A percentile compares a stretch with the other conserved stretches of the same genome.
Evolutionary conservation across 108 stramenopile species (phyloP).

Genomic region (Skeletonema costatum): DNA sequence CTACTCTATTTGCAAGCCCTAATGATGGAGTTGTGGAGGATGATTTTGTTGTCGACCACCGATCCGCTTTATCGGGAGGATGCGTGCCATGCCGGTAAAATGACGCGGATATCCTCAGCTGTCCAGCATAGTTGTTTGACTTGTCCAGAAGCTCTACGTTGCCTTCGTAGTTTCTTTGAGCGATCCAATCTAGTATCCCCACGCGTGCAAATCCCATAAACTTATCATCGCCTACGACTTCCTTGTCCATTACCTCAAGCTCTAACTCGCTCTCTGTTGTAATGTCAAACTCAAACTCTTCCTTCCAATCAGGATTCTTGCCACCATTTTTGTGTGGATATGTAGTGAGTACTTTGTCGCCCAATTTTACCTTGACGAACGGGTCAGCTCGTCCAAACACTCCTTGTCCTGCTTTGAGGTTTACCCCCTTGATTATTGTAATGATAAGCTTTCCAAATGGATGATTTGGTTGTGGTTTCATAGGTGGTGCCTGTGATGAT

Average conservation of each 20-base stretch:
- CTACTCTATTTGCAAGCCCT: background rate
- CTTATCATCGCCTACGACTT: constrained; percentile 80
- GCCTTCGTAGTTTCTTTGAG: constrained; percentile 72
- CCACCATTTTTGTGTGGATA: constrained; percentile 69
- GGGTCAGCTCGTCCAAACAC: constrained; percentile 85
- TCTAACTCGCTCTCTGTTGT: constrained; percentile 76
- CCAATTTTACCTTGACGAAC: constrained; percentile 69
- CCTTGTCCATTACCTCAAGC: constrained; percentile 76
- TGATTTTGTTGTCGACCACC: background rate
- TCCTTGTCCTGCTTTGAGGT: constrained; percentile 81
- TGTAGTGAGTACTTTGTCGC: constrained; percentile 52
- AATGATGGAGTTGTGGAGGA: background rate
- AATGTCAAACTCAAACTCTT: constrained; percentile 84
- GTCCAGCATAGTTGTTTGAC: constrained; percentile 62
- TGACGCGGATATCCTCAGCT: constrained; percentile 58
- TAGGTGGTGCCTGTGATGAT: constrained; percentile 42
- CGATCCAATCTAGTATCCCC: constrained; percentile 84
- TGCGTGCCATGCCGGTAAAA: constrained; percentile 68
- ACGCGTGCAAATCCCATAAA: constrained; percentile 82
- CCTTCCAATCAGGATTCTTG: constrained; percentile 82
- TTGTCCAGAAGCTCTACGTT: constrained; percentile 76
- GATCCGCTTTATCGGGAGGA: constrained; percentile 4
- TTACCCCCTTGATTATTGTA: constrained; percentile 66
- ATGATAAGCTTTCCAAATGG: constrained; percentile 66
- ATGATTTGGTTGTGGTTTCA: constrained; percentile 26